phyloP scores from a whole-genome alignment of 345 rosid species.

The Kernera saxatilis region DNA sequence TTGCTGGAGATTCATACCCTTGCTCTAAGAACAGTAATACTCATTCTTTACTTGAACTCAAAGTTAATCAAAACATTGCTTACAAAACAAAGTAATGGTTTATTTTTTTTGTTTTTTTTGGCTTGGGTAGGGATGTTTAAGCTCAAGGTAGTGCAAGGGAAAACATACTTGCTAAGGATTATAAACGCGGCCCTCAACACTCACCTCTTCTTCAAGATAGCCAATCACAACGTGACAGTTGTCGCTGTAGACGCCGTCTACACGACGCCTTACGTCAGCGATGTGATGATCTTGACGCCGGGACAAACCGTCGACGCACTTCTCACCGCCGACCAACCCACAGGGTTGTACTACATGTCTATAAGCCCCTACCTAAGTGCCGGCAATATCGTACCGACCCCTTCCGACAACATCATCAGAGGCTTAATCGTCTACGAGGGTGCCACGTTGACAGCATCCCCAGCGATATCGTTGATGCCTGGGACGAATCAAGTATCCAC shows the following conservation, averaged over 20 bases:
- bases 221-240: slow-evolving; percentile 61
- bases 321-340: slow-evolving; percentile 46
- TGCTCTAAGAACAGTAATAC: slow-evolving; percentile 23
- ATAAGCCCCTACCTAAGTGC: slow-evolving; percentile 51
- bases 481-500: slow-evolving; percentile 43
- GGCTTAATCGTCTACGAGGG: slow-evolving; percentile 46
- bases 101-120: neutral
- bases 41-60: neutral
- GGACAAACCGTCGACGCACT: slow-evolving; percentile 70
- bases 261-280: slow-evolving; percentile 51
- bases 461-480: slow-evolving; percentile 50
- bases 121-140: slow-evolving; percentile 40
- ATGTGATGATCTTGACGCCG: slow-evolving; percentile 50
- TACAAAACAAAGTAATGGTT: neutral
- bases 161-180: slow-evolving; percentile 67
- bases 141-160: slow-evolving; percentile 49
- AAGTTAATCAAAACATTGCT: neutral
- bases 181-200: slow-evolving; percentile 83
- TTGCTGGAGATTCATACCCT: slow-evolving; percentile 17
- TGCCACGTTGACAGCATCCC: slow-evolving; percentile 14
- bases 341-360: slow-evolving; percentile 61
- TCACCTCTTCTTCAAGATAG: slow-evolving; percentile 76
- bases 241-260: slow-evolving; percentile 67
- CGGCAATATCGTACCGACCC: neutral
- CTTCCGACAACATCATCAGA: slow-evolving; percentile 35